Base-by-base conservation (phyloP, 306 rosid species). In the Bauhinia variegata region DNA sequence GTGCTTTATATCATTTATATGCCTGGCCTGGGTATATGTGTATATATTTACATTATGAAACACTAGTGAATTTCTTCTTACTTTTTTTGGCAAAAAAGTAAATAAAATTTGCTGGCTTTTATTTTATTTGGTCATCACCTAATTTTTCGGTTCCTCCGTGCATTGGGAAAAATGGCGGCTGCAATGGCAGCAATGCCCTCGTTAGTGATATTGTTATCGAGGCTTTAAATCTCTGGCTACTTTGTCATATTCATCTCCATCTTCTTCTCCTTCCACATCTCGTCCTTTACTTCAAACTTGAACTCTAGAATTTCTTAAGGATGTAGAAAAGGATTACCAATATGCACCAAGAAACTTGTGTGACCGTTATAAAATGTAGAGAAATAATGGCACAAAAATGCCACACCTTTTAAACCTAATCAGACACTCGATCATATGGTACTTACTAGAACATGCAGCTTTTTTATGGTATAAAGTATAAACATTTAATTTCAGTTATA, bases 201-300 rank as follows among this genome's bases (percentile, higher is more conserved):
- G 46, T 66, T 88, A 2, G 18, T 39, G 3, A 8, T 52, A 8
- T 17, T 77, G 42, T 39, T 87, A 8, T 46, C 53, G 15, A 55
- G 78, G 13, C 50, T 79, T 82, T 28, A 75, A 70, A 17, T 69
- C 88, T 41, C 23, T 61, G 50, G 76, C 89, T 64, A 11, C 71
- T 65, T 70, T 82, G 4, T 80, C 88, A n/a, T n/a, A n/a, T n/a
- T n/a, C n/a, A 0, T 75, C 90, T 0, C 63, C 84, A 12, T 59
- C 82, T 50, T 44, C 82, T 50, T 44, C 80, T 65, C 19, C 84
- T 62, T 59, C 89, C 4, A 7, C 72, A 4, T 2, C 75, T 95
- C 52, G 61, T 90, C 57, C 91, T 95, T 31, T 95, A 95, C 87
- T n/a, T 95, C 95, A 0, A 95, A 90, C n/a, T n/a, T n/a, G n/a